These are phyloP conservation scores for Leccinellum luteum DNA, from an alignment of 768 basidiomycete genomes.

Conservation along the genomic window DNA sequence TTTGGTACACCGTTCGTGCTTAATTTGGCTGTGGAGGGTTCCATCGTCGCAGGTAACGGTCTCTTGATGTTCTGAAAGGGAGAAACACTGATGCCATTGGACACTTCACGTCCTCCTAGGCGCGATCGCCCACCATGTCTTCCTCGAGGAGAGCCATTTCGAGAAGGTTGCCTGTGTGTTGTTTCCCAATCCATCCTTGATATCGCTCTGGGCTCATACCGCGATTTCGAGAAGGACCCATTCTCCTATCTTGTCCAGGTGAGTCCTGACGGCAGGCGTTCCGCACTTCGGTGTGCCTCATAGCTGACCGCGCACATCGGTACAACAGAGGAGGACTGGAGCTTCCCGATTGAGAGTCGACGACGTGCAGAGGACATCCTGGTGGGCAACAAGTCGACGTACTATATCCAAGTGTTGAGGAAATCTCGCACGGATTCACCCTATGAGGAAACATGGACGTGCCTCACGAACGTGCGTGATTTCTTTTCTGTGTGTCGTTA, in stretches of 20 bases:
- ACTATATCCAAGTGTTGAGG: conserved; percentile 43
- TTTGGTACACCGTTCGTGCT: conserved; percentile 52
- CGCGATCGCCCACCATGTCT: conserved; percentile 53
- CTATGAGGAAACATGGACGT: conserved; percentile 13
- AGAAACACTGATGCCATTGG: neutral
- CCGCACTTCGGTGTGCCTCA: neutral
- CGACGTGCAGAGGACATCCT: conserved; percentile 56
- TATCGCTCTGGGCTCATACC: neutral
- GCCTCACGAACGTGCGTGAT: conserved; percentile 19
- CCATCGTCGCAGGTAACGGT: conserved; percentile 42
- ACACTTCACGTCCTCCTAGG: conserved; percentile 24
- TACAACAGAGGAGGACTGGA: conserved; percentile 47
- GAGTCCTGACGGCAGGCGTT: neutral
- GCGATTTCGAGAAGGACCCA: conserved; percentile 7
- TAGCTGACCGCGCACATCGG: neutral
- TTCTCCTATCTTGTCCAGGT: conserved; percentile 26
- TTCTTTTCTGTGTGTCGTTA: neutral
- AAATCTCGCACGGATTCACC: conserved; percentile 30
- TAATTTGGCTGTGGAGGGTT: conserved; percentile 41
- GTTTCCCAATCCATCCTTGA: neutral
- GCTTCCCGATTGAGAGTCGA: conserved; percentile 48
- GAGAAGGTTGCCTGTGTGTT: conserved; percentile 42
- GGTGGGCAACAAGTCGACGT: conserved; percentile 39
- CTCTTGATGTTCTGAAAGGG: neutral
- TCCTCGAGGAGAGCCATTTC: conserved; percentile 53